Base-by-base conservation (phyloP, 2,329 filamentous ascomycete genomes). In the Emmonsiellopsis sp. region DNA sequence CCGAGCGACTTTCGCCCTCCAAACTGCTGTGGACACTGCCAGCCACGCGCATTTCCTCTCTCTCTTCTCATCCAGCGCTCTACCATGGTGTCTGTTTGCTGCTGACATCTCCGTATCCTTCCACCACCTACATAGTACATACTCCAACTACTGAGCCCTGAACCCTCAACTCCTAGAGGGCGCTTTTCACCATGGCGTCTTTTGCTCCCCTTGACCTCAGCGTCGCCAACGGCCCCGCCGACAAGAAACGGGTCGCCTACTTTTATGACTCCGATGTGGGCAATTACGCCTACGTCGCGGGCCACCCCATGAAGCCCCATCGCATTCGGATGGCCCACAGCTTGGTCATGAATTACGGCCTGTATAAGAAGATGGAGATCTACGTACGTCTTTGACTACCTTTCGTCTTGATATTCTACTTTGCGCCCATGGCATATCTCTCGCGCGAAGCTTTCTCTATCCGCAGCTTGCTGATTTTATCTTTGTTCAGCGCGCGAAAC, bases 201-300 rank as follows among this genome's bases (percentile, higher is more conserved):
- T 75, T 73, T 65, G 77, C 72, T 61, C 81, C 76, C 55, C 71
- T 82, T 59, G 82, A 81, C 66, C 69, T 73, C 60, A 73, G 72
- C 58, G 73, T 71, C 55, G 61, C 70, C 30, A 79, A 80, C 68
- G 76, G 76, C 51, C 65, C 74, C 45, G 73, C 73, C 30, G 74
- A 72, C 61, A 79, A 80, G 68, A 95, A 93, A 74, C 89, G 92
- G 67, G 89, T 97, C 55, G 92, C 92, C 53, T 97, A 97, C 75
- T 97, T 97, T 72, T 97, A 97, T 79, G 92, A 97, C 68, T 94
- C 89, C 2, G 92, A 97, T 73, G 93, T 97, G 67, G 92, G 92
- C 60, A 97, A 97, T 72, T 97, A 96, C 76, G 91, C 92, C 68
- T 97, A 97, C 67, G 89, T 95, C 54, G 78, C 81, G 10, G 80